Conservation (phyloP, 2,329 filamentous ascomycete genomes). For the Lecanicillium sp. region DNA sequence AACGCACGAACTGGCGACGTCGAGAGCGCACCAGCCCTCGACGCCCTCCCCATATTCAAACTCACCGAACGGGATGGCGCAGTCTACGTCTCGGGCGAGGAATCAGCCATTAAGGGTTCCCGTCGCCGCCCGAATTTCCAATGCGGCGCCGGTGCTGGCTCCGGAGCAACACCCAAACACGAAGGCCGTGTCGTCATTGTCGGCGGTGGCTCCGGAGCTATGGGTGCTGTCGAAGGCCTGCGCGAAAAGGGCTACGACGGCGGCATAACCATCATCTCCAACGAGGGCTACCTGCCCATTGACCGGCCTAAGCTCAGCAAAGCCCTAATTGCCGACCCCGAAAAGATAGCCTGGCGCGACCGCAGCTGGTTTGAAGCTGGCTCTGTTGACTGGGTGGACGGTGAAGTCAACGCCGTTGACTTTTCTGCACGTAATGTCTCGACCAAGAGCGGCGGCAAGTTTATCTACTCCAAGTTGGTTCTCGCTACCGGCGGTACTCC, state of each 20-base stretch:
- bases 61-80: slow-evolving; percentile 72
- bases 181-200: slow-evolving; percentile 72
- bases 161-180: slow-evolving; percentile 32
- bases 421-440: slow-evolving; percentile 64
- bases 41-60: slow-evolving; percentile 76
- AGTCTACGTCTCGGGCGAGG: slow-evolving; percentile 77
- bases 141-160: slow-evolving; percentile 47
- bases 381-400: slow-evolving; percentile 48
- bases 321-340: slow-evolving; percentile 71
- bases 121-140: slow-evolving; percentile 66
- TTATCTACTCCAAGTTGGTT: slow-evolving; percentile 78
- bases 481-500: slow-evolving; percentile 81
- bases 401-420: slow-evolving; percentile 66
- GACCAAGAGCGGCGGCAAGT: slow-evolving; percentile 65
- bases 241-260: slow-evolving; percentile 75
- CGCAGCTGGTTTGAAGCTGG: slow-evolving; percentile 66
- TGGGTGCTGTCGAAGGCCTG: slow-evolving; percentile 76
- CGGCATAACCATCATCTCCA: slow-evolving; percentile 72
- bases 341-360: slow-evolving; percentile 70
- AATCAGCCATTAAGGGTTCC: slow-evolving; percentile 68
- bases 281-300: slow-evolving; percentile 79
- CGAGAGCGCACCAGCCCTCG: slow-evolving; percentile 86
- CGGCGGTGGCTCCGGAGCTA: slow-evolving; percentile 75
- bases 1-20: slow-evolving; percentile 83
- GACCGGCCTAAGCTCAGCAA: slow-evolving; percentile 96